Evolutionary conservation across 1,284 basidiomycete species (phyloP).

Genomic region (Puccinia hordei): DNA sequence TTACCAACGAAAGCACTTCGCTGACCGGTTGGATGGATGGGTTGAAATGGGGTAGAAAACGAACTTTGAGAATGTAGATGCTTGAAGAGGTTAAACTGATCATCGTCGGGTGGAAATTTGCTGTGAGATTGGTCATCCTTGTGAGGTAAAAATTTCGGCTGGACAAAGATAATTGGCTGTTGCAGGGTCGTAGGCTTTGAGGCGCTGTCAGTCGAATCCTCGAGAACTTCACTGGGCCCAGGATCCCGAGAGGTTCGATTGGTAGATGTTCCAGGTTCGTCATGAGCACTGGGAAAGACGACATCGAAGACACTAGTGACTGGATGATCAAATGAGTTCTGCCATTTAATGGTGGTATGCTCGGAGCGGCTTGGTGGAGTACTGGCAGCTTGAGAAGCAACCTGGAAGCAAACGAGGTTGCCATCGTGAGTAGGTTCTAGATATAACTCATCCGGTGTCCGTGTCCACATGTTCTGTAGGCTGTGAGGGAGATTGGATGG

Average conservation of each 20-base stretch:
- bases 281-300: conserved; percentile 35
- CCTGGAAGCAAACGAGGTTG: conserved; percentile 71
- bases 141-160: conserved; percentile 71
- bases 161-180: conserved; percentile 73
- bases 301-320: conserved; percentile 60
- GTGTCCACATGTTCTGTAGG: conserved; percentile 69
- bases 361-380: conserved; percentile 14
- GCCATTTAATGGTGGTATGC: conserved; percentile 62
- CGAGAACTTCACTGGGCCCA: conserved; percentile 76
- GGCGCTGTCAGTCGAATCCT: conserved; percentile 63
- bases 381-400: conserved; percentile 59
- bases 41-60: conserved; percentile 10
- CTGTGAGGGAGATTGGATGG: conserved; percentile 41
- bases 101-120: conserved; percentile 44
- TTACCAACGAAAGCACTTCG: conserved; percentile 68
- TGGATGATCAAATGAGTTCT: conserved; percentile 65
- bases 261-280: conserved; percentile 1
- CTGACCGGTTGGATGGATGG: conserved; percentile 13
- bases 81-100: conserved; percentile 40
- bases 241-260: conserved; percentile 40
- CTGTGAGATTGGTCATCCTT: conserved; percentile 60
- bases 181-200: conserved; percentile 59
- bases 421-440: conserved; percentile 76
- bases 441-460: conserved; percentile 73
- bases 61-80: conserved; percentile 42